A percentile compares a stretch with the other conserved stretches of the same genome.
These are phyloP conservation scores for Mimosa bimucronata DNA, from an alignment of 306 rosid species.

Conservation along the genomic window DNA sequence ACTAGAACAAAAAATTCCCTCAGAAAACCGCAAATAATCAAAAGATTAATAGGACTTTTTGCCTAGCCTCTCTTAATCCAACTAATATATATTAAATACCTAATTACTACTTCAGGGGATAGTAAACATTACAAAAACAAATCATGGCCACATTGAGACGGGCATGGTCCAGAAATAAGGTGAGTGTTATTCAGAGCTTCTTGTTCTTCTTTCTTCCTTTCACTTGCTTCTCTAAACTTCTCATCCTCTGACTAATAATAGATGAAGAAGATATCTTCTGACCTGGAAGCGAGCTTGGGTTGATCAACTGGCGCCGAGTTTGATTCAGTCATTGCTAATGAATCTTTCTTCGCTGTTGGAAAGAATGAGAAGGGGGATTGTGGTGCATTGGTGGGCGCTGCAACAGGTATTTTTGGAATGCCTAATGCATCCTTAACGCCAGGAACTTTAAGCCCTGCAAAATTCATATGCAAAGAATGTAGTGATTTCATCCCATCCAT, in stretches of 20 bases:
- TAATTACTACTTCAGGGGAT: background rate
- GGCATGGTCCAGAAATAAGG: background rate
- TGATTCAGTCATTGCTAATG: conserved; percentile 27
- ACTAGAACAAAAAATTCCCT: background rate
- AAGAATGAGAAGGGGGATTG: conserved; percentile 47
- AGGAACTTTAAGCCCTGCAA: conserved; percentile 50
- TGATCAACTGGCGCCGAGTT: conserved; percentile 35
- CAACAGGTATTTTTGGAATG: conserved; percentile 51
- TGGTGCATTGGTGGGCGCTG: conserved; percentile 34
- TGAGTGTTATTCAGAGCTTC: conserved; percentile 44
- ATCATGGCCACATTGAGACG: background rate
- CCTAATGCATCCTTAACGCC: conserved; percentile 55
- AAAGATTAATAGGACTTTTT: background rate
- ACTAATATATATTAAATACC: background rate
- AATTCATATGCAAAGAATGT: conserved; percentile 7
- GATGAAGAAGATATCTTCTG: conserved; percentile 50
- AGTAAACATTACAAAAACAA: background rate
- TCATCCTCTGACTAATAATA: conserved; percentile 63
- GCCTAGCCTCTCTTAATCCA: background rate
- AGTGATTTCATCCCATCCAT: background rate
- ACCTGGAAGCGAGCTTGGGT: conserved; percentile 38
- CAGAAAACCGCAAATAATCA: background rate
- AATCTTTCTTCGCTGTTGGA: conserved; percentile 41
- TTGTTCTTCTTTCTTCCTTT: conserved; percentile 71
- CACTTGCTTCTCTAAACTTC: conserved; percentile 66